phyloP scores from a whole-genome alignment of 164 flowering plant genomes.

The Chimonanthus praecox region DNA sequence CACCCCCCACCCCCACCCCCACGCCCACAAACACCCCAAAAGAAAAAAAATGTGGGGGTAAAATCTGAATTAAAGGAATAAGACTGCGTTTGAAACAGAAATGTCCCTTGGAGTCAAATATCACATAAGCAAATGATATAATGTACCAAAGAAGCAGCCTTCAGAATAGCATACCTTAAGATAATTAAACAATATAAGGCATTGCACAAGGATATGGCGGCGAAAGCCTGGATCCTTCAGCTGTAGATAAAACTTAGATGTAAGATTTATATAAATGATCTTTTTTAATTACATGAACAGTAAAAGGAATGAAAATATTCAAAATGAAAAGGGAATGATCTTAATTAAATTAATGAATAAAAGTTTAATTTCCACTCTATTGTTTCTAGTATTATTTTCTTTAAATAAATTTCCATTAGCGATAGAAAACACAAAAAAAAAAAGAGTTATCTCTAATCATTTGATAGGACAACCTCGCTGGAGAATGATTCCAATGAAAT shows the following conservation, averaged over 20 bases:
- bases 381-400: too few species aligned
- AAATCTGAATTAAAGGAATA: not conserved
- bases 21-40: too few species aligned
- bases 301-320: not conserved
- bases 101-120: not conserved
- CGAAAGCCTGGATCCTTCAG: slow-evolving; percentile 97
- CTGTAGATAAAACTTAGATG: slow-evolving; percentile 28
- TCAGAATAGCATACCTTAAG: slow-evolving; percentile 58
- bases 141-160: not conserved
- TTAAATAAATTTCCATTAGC: too few species aligned
- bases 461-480: too few species aligned
- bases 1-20: too few species aligned
- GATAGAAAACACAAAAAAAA: too few species aligned
- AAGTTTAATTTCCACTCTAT: too few species aligned
- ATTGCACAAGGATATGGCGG: slow-evolving; percentile 89
- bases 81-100: not conserved
- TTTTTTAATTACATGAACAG: too few species aligned
- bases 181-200: slow-evolving; percentile 92
- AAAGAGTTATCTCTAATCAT: too few species aligned
- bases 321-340: not conserved
- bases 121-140: not conserved
- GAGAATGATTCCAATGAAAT: too few species aligned
- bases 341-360: not conserved
- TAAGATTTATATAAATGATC: not conserved
- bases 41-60: too few species aligned